Evolutionary conservation across 2,329 filamentous ascomycete genomes (phyloP).

Genomic region (Fusarium bulbicola): DNA sequence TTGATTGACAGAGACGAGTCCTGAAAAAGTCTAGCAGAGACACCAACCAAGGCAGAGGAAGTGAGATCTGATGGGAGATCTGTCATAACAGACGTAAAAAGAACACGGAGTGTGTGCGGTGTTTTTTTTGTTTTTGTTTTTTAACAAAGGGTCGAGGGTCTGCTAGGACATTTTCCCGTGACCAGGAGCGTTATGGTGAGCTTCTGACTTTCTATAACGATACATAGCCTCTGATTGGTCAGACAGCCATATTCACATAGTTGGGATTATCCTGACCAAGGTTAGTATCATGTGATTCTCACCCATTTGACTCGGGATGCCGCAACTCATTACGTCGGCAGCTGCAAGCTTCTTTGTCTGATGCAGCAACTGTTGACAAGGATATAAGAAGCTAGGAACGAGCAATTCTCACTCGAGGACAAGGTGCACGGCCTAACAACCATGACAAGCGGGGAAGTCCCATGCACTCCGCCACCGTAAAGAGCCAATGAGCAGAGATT

Average conservation of each 20-base stretch:
- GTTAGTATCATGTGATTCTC: background rate
- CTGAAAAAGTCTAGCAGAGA: conserved; percentile 19
- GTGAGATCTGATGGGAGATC: conserved; percentile 37
- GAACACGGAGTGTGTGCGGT: background rate
- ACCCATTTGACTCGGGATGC: background rate
- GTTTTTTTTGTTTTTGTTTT: background rate
- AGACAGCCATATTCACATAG: background rate
- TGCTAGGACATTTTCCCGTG: background rate
- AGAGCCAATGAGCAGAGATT: conserved; percentile 34
- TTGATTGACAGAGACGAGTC: conserved; percentile 14
- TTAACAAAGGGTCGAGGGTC: background rate
- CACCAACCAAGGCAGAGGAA: conserved; percentile 15
- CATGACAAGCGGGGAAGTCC: conserved; percentile 20
- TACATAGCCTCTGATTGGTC: background rate
- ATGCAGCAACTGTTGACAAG: background rate
- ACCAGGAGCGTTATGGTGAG: background rate
- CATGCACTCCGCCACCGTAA: conserved; percentile 16
- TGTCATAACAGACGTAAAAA: background rate
- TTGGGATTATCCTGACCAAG: background rate
- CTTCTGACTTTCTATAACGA: background rate
- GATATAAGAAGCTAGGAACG: background rate
- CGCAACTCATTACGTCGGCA: conserved; percentile 18
- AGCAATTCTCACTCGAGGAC: background rate
- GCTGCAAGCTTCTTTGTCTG: background rate
- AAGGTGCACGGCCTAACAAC: conserved; percentile 9